phyloP scores from a whole-genome alignment of 2,329 filamentous ascomycete species.

The Trichoderma endophyticum region DNA sequence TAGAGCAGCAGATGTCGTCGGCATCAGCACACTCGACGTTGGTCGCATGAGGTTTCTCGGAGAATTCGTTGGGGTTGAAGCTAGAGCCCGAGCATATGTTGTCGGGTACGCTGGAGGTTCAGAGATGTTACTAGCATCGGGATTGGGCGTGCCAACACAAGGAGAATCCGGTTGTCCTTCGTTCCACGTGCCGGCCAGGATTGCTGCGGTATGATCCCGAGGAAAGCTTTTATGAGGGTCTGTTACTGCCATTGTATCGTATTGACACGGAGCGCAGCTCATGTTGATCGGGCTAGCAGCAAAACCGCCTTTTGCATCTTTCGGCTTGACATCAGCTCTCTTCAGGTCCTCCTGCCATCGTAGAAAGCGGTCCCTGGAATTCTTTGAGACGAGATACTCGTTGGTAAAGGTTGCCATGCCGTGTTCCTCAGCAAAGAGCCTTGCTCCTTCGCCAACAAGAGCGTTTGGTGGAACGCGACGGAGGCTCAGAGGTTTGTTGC shows the following conservation, averaged over 20 bases:
- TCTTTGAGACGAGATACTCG: conserved; percentile 74
- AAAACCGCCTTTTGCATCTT: conserved; percentile 25
- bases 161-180: conserved; percentile 62
- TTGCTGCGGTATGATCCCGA: conserved; percentile 52
- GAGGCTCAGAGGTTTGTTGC: conserved; percentile 73
- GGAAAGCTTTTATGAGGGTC: conserved; percentile 27
- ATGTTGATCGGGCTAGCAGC: conserved; percentile 20
- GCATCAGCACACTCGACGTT: not conserved
- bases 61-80: not conserved
- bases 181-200: conserved; percentile 58
- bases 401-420: conserved; percentile 71
- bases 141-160: conserved; percentile 28
- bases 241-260: conserved; percentile 32
- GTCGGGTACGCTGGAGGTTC: conserved; percentile 22
- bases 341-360: conserved; percentile 75
- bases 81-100: not conserved
- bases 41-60: not conserved
- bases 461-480: conserved; percentile 90
- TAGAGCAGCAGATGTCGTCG: not conserved
- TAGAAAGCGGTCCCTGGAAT: conserved; percentile 72
- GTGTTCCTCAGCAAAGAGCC: conserved; percentile 77
- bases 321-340: conserved; percentile 51
- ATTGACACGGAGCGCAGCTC: conserved; percentile 31
- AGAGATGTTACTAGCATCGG: conserved; percentile 21
- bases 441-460: conserved; percentile 80